Evolutionary conservation across 225 moss, liverwort and hornwort species (phyloP), one percentile per base, ranked within the genome.

Genomic region (Anthoceros angustus): DNA sequence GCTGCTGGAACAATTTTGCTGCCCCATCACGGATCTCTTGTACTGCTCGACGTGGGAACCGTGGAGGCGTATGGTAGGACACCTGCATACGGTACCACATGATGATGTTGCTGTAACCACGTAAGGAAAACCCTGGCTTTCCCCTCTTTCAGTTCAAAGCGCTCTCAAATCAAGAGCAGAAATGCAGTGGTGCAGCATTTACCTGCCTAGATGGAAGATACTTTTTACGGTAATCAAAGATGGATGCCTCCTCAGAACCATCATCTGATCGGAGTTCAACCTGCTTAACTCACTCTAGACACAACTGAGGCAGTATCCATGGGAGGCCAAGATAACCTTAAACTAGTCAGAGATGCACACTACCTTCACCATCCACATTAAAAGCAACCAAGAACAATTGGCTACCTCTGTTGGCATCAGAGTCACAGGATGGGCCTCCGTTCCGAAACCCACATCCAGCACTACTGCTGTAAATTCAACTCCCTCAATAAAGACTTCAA

Each of bases 381-480:
- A 12, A 38, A 49, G 38, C 25, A 14, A 63, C 8, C 16, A 18
- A 62, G 60, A 15, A 32, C 40, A 32, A 69, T 68, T 42, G 63
- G 50, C 63, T 74, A 92, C 92, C 88, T 95, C 94, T 48, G 90
- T 95, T 66, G 91, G 90, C 64, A 88, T 66, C 21, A 95, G 86
- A 38, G 94, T 77, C 65, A 95, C 85, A 73, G 94, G 85, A 66
- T 69, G 14, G 67, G 77, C 75, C 26, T 77, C 62, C 10, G 75
- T 73, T 68, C 75, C 80, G 69, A 68, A 72, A 64, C 93, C 84
- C 67, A 78, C 77, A 66, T 91, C 94, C 67, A 95, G 69, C 63
- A 95, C 88, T 70, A 95, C 82, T n/a, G 85, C 83, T 55, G 94
- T 95, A 61, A 95, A 95, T 69, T 95, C 94, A 75, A 71, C 86